A percentile compares a stretch with the other conserved stretches of the same genome.
These are phyloP conservation scores for Ampelomyces quisqualis DNA, from an alignment of 2,329 filamentous ascomycete genomes.

Conservation along the genomic window DNA sequence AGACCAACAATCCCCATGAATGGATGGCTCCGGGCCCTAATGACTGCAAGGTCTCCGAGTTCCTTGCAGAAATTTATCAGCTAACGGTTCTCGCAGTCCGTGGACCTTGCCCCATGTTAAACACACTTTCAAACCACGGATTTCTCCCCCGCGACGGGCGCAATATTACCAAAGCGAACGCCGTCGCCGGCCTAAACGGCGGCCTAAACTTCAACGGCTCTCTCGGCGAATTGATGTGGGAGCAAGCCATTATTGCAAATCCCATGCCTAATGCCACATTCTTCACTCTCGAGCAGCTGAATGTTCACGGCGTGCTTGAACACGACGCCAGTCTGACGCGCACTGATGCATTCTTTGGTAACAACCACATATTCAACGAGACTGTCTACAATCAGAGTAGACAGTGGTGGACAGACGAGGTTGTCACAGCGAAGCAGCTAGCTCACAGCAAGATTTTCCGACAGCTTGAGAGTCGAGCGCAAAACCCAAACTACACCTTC, in stretches of 20 bases:
- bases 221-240: conserved; percentile 47
- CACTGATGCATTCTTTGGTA: conserved; percentile 49
- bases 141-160: conserved; percentile 39
- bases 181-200: conserved; percentile 43
- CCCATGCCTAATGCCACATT: conserved; percentile 31
- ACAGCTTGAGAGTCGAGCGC: conserved; percentile 48
- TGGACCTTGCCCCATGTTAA: conserved; percentile 39
- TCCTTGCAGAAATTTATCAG: background rate
- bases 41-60: conserved; percentile 11
- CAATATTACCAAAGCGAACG: conserved; percentile 39
- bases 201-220: conserved; percentile 49
- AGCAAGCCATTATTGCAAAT: conserved; percentile 44
- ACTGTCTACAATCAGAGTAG: conserved; percentile 52
- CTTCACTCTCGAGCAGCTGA: conserved; percentile 46
- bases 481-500: conserved; percentile 54
- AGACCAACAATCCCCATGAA: conserved; percentile 11
- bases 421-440: conserved; percentile 33
- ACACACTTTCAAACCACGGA: conserved; percentile 41
- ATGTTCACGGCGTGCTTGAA: conserved; percentile 52
- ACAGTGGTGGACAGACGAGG: conserved; percentile 50
- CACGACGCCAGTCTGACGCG: conserved; percentile 55
- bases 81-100: conserved; percentile 15
- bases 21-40: conserved; percentile 19
- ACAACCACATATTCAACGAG: conserved; percentile 50
- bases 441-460: conserved; percentile 52